Evolutionary conservation across 208 protist genomes (phyloP).

Genomic region (Phytomonas sp.): DNA sequence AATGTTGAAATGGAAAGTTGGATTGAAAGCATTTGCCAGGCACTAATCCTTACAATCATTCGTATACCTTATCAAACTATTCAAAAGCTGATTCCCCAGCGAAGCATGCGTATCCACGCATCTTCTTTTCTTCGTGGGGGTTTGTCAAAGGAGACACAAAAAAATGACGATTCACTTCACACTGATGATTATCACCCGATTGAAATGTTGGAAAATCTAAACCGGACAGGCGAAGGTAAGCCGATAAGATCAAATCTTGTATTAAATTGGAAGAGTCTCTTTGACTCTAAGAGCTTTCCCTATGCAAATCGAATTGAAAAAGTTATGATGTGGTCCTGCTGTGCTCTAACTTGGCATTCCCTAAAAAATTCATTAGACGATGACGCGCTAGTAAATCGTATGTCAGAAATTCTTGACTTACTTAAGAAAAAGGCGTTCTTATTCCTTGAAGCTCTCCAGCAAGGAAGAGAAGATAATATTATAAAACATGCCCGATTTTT

Average conservation of each 20-base stretch:
- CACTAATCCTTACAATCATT: constrained; percentile 56
- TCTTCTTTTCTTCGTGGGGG: constrained; percentile 23
- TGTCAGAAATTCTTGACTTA: constrained; percentile 33
- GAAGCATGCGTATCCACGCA: constrained; percentile 5
- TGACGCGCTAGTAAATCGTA: constrained; percentile 26
- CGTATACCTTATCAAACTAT: constrained; percentile 26
- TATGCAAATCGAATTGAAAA: constrained; percentile 24
- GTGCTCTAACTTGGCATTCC: constrained; percentile 38
- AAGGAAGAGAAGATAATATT: constrained; percentile 48
- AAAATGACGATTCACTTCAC: not conserved
- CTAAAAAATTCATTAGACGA: constrained; percentile 16
- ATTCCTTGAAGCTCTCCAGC: constrained; percentile 77
- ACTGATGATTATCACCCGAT: not conserved
- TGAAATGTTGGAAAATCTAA: not conserved
- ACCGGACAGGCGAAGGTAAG: not conserved
- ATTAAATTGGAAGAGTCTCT: constrained; percentile 17
- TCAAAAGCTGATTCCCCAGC: constrained; percentile 10
- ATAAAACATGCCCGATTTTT: constrained; percentile 64
- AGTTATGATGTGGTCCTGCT: constrained; percentile 32
- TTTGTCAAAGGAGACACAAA: constrained; percentile 4
- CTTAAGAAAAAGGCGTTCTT: constrained; percentile 63
- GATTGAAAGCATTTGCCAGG: constrained; percentile 60
- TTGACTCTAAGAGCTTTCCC: constrained; percentile 22
- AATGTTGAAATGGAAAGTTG: constrained; percentile 49
- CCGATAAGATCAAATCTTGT: constrained; percentile 4